Evolutionary conservation across 1,139 yeast genomes (phyloP), one percentile per base, ranked within the genome.

Genomic region (Blastobotrys persicus): DNA sequence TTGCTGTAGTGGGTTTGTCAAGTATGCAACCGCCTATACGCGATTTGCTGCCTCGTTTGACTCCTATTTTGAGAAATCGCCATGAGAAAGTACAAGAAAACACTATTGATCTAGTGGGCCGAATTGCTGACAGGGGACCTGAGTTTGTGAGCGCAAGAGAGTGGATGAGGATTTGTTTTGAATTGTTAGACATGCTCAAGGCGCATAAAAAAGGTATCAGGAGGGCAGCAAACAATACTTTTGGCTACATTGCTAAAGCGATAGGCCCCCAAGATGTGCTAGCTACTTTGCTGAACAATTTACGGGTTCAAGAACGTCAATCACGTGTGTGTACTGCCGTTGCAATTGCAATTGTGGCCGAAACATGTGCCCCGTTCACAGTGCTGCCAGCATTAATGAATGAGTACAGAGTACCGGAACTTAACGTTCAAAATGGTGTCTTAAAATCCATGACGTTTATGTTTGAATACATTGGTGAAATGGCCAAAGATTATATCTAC

Each of bases 161-260:
- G 67, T 94, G 98, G 98, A 88, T 92, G 95, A 77, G 98, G 54
- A 88, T 92, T 28, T 88, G 97, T 61, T 89, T 88, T 68, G 97
- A 91, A 63, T 72, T 94, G 41, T 70, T 94, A 41, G 98, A 92
- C 58, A 82, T 92, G 81, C 75, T 94, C 54, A 89, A 89, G 62
- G 86, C 96, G 13, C 81, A 86, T n/a, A 80, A 79, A 51, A 88
- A 86, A 61, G 75, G 83, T 23, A 88, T 91, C 45, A 73, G 98
- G 55, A 75, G 84, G 39, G 88, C 94, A 1, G 96, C 98, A 0
- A 94, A 91, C 62, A 80, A 79, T 28, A 88, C 98, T 0, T 92
- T 94, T 73, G 98, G 98, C 0, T 78, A 79, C 50, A 91, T 94
- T 55, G 92, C 98, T 1, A 80, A 80, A 57, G 95, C 96, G 0